phyloP scores from a whole-genome alignment of 257 asterid genomes.

The Jaltomata sinuosa region DNA sequence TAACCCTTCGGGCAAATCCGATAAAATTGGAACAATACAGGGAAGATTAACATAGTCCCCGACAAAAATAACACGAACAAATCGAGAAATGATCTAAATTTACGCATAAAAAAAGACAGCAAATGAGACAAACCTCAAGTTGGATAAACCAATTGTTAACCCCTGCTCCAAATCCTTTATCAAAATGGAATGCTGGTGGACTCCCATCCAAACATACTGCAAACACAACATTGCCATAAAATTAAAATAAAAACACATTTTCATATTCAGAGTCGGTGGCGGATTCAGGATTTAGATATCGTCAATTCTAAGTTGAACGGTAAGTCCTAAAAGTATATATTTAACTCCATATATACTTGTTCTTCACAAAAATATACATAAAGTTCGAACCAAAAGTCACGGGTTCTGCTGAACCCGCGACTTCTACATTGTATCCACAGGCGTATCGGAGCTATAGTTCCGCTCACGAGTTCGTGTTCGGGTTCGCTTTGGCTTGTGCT shows the following conservation, averaged over 20 bases:
- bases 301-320: not conserved
- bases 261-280: not conserved
- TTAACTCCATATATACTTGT: not conserved
- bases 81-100: not conserved
- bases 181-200: conserved; percentile 12
- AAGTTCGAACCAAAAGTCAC: not conserved
- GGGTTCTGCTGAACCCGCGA: not conserved
- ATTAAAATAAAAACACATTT: not conserved
- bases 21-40: not conserved
- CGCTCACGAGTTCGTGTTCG: not conserved
- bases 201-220: conserved; percentile 13
- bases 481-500: not conserved
- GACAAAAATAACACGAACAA: not conserved
- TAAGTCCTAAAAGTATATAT: not conserved
- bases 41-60: not conserved
- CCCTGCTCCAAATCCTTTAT: conserved; percentile 6
- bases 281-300: not conserved
- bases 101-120: not conserved
- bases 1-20: not conserved
- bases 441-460: not conserved
- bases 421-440: not conserved
- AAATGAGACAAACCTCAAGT: conserved; percentile 1
- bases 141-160: conserved; percentile 10
- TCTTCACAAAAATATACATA: not conserved
- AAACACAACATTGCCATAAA: not conserved